A percentile compares a stretch with the other conserved stretches of the same genome.
These are phyloP conservation scores for Xylogone sp. DNA, from an alignment of 2,329 filamentous ascomycete species.

Conservation along the genomic window DNA sequence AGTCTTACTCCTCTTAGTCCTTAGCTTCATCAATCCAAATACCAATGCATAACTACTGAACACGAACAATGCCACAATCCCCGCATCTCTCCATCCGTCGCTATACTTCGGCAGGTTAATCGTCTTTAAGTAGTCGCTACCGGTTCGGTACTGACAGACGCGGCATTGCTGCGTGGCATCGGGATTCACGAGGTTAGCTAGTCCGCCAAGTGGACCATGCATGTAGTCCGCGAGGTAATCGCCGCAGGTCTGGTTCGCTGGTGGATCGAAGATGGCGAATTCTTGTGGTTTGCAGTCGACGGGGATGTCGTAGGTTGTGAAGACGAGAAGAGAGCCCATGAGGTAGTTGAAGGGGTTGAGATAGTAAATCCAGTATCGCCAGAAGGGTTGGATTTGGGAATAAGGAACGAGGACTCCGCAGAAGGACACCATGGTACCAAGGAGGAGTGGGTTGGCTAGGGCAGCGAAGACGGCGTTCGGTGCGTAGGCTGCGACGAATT, in stretches of 20 bases:
- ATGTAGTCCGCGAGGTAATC: constrained; percentile 54
- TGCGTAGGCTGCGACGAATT: constrained; percentile 60
- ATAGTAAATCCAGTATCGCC: constrained; percentile 53
- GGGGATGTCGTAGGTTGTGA: constrained; percentile 42
- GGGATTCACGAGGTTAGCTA: constrained; percentile 55
- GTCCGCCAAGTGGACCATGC: constrained; percentile 35
- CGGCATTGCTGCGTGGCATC: constrained; percentile 50
- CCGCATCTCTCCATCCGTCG: constrained; percentile 65
- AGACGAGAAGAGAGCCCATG: constrained; percentile 51
- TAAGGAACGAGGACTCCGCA: constrained; percentile 74
- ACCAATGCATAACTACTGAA: constrained; percentile 38
- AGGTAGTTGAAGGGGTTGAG: constrained; percentile 60
- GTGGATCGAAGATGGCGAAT: constrained; percentile 38
- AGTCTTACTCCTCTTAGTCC: constrained; percentile 44
- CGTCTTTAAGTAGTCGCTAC: constrained; percentile 55
- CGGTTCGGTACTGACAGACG: constrained; percentile 57
- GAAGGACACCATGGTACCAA: constrained; percentile 62
- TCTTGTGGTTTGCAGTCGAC: constrained; percentile 45
- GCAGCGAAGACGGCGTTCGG: constrained; percentile 58
- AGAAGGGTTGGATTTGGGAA: constrained; percentile 57
- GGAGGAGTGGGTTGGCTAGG: constrained; percentile 51
- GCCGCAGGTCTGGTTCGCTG: constrained; percentile 47
- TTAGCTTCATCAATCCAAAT: constrained; percentile 44
- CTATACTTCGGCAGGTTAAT: constrained; percentile 58
- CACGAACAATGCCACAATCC: constrained; percentile 40